Evolutionary conservation across 257 asterid genomes (phyloP), one percentile per base, ranked within the genome.

Genomic region (Penstemon eatonii): DNA sequence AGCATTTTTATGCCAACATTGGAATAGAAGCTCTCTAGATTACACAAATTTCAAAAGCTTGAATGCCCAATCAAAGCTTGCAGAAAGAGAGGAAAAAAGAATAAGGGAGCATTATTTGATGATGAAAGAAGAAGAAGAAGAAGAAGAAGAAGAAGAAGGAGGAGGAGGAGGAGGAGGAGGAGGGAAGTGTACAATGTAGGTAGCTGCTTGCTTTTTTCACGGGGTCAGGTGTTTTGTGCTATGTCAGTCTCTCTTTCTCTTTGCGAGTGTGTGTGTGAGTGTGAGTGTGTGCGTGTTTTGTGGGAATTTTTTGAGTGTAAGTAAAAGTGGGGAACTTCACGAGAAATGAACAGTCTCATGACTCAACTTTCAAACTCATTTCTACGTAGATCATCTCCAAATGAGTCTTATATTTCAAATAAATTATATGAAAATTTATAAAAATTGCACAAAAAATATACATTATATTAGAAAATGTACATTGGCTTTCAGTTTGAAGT

Each of bases 201-300:
- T 65, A 82, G 70, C 79, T 56, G 77, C 74, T 25, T 25, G 33
- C 33, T 25, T 25, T 25, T 76, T 71, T 84, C 87, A 75, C 77
- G 77, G 79, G 84, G 89, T 61, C 95, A 89, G 93, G 87, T 87
- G 96, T 80, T 85, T 85, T 68, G 80, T 76, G 80, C 75, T 65
- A 60, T 77, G 62, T 69, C 77, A 64, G 63, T 9, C 37, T 25
- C 33, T 25, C 33, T 25, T 25, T 25, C 33, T 25, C 33, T 25
- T 25, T 25, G 33, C 2, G 33, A 25, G 49, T 56, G 66, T 60
- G 5, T 11, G 37, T 37, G 74, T n/a, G 58, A 19, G 66, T 6
- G 55, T 13, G 71, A 59, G 74, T 18, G 72, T 66, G 76, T 15
- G 18, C 18, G 18, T 15, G 18, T 15, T 15, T 15, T 15, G 18